A percentile compares a stretch with the other conserved stretches of the same genome.
phyloP scores from a whole-genome alignment of 1,284 basidiomycete species.

The Singerocomus inundabilis region DNA sequence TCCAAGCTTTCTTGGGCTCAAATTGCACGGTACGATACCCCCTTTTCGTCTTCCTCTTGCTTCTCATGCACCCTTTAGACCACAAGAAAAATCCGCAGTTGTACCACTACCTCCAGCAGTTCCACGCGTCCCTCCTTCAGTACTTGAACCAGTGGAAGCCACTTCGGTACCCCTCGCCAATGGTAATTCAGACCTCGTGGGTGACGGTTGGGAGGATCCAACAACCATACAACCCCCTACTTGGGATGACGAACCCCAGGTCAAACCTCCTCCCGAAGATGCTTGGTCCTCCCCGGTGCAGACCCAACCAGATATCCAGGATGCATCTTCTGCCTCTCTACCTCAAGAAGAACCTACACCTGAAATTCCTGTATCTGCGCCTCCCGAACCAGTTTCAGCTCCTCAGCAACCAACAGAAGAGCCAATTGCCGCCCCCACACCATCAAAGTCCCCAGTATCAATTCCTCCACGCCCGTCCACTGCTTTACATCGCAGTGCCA shows the following conservation, averaged over 20 bases:
- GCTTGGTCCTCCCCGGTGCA: slow-evolving; percentile 38
- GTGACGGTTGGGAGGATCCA: slow-evolving; percentile 67
- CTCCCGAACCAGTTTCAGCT: slow-evolving; percentile 11
- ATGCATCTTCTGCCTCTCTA: slow-evolving; percentile 8
- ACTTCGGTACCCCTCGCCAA: slow-evolving; percentile 30
- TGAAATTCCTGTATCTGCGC: slow-evolving; percentile 12
- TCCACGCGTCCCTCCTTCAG: slow-evolving; percentile 23
- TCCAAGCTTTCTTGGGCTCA: slow-evolving; percentile 81
- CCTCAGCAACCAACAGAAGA: slow-evolving; percentile 23
- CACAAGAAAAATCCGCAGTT: slow-evolving; percentile 29
- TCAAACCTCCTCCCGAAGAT: slow-evolving; percentile 42
- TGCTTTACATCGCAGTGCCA: slow-evolving; percentile 52
- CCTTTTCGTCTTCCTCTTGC: background rate
- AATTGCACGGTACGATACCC: slow-evolving; percentile 58
- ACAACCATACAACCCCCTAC: slow-evolving; percentile 67
- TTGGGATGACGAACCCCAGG: slow-evolving; percentile 70
- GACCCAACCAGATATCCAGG: slow-evolving; percentile 20
- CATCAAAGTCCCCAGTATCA: slow-evolving; percentile 35
- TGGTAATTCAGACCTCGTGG: slow-evolving; percentile 37
- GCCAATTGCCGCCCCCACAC: slow-evolving; percentile 15
- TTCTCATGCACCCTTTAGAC: slow-evolving; percentile 31
- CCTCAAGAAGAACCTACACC: slow-evolving; percentile 21
- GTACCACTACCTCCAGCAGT: slow-evolving; percentile 25
- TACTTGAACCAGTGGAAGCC: slow-evolving; percentile 29
- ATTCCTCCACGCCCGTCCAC: slow-evolving; percentile 45